phyloP scores from a whole-genome alignment of 1,284 basidiomycete genomes.

The Omphalotus olearius region DNA sequence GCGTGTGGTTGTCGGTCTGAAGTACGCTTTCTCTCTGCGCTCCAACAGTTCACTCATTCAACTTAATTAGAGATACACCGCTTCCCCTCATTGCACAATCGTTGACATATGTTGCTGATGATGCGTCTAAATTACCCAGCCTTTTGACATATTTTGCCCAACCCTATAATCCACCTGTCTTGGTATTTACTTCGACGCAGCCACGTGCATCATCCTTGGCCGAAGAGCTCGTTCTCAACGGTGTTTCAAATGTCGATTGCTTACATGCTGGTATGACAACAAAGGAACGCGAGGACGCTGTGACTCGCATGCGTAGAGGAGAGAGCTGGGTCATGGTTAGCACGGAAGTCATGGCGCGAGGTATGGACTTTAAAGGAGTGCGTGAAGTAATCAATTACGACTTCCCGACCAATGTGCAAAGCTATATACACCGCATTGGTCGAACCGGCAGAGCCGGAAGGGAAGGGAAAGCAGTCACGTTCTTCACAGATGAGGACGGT shows the following conservation, averaged over 20 bases:
- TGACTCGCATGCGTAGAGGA: slow-evolving; percentile 82
- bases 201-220: slow-evolving; percentile 87
- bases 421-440: slow-evolving; percentile 94
- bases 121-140: slow-evolving; percentile 88
- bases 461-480: slow-evolving; percentile 90
- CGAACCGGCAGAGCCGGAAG: slow-evolving; percentile 93
- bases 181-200: slow-evolving; percentile 94
- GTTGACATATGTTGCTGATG: slow-evolving; percentile 88
- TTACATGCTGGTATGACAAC: slow-evolving; percentile 88
- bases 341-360: slow-evolving; percentile 94
- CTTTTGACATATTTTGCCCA: slow-evolving; percentile 75
- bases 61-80: slow-evolving; percentile 71
- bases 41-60: slow-evolving; percentile 4
- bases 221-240: slow-evolving; percentile 81
- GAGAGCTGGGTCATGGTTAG: slow-evolving; percentile 91
- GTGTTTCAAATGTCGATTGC: slow-evolving; percentile 85
- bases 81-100: slow-evolving; percentile 82
- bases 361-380: slow-evolving; percentile 97
- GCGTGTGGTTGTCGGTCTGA: slow-evolving; percentile 89
- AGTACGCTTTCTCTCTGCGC: slow-evolving; percentile 48
- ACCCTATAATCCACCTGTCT: slow-evolving; percentile 88
- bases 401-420: slow-evolving; percentile 91
- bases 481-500: slow-evolving; percentile 92
- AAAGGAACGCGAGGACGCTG: slow-evolving; percentile 83
- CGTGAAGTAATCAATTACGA: slow-evolving; percentile 96